Evolutionary conservation across 2,329 filamentous ascomycete species (phyloP).

Genomic region (Fusarium liriodendri): DNA sequence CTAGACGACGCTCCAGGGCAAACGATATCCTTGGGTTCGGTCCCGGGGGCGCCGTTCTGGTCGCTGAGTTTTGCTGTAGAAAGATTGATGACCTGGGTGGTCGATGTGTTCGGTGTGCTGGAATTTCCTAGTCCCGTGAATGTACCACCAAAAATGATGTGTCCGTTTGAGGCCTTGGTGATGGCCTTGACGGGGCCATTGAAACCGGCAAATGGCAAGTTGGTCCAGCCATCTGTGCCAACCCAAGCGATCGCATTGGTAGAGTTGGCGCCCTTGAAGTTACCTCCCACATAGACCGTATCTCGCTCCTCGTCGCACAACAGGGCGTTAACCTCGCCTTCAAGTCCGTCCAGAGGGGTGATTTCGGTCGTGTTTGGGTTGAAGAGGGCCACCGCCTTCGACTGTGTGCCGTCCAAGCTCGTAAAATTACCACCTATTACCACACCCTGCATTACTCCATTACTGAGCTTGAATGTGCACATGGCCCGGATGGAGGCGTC

Average conservation of each 20-base stretch:
- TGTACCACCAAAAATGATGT: slow-evolving; percentile 90
- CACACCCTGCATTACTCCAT: slow-evolving; percentile 77
- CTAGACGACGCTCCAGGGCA: slow-evolving; percentile 79
- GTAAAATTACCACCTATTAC: slow-evolving; percentile 97
- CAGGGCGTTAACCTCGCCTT: slow-evolving; percentile 84
- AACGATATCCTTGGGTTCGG: slow-evolving; percentile 82
- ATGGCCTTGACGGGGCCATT: slow-evolving; percentile 94
- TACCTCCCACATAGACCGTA: slow-evolving; percentile 92
- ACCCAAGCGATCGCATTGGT: slow-evolving; percentile 92
- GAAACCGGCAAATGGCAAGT: slow-evolving; percentile 91
- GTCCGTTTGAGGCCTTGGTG: slow-evolving; percentile 79
- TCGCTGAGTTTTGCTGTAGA: slow-evolving; percentile 79
- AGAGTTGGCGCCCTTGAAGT: slow-evolving; percentile 82
- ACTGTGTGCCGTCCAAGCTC: slow-evolving; percentile 80
- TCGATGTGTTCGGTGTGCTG: slow-evolving; percentile 72
- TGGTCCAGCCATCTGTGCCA: slow-evolving; percentile 74
- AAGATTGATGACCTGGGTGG: slow-evolving; percentile 86
- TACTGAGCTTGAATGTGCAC: slow-evolving; percentile 78
- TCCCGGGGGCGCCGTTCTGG: slow-evolving; percentile 68
- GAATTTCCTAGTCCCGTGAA: slow-evolving; percentile 91
- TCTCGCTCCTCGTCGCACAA: slow-evolving; percentile 82
- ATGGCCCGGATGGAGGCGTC: slow-evolving; percentile 90
- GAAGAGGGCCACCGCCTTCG: slow-evolving; percentile 84
- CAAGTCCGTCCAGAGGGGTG: slow-evolving; percentile 81
- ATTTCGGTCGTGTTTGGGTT: slow-evolving; percentile 78